These are phyloP conservation scores for Candida gigantensis DNA, from an alignment of 1,139 yeast species.

Conservation along the genomic window DNA sequence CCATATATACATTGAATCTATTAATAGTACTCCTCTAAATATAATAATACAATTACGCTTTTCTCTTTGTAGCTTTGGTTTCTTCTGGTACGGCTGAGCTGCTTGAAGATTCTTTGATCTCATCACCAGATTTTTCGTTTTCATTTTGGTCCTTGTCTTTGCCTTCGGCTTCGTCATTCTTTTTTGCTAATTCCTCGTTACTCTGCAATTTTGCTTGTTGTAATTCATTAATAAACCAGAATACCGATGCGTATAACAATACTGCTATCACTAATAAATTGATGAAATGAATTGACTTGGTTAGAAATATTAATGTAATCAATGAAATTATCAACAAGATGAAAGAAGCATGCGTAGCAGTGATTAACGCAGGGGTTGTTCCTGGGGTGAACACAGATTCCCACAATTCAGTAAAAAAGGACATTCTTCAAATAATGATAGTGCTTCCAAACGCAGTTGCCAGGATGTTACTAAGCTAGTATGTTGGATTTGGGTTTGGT, in stretches of 20 bases:
- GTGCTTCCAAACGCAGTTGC: no score
- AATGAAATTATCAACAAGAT: conserved; percentile 46
- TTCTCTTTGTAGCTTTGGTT: conserved; percentile 13
- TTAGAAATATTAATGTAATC: conserved; percentile 56
- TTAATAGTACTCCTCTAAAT: no score
- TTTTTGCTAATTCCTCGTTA: conserved; percentile 20
- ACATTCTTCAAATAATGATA: no score
- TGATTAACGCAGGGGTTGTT: conserved; percentile 78
- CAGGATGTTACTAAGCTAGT: no score
- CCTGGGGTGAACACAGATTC: conserved; percentile 94
- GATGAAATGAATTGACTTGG: conserved; percentile 74
- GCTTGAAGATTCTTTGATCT: conserved; percentile 1
- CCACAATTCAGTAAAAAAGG: conserved; percentile 75
- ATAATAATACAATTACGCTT: conserved; percentile 12
- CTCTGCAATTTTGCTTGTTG: conserved; percentile 45
- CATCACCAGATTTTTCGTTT: conserved; percentile 4
- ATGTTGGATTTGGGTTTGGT: neutral
- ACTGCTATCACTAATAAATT: conserved; percentile 70
- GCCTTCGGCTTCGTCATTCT: conserved; percentile 14
- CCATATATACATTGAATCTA: no score
- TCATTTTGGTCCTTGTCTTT: conserved; percentile 8
- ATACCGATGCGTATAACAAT: conserved; percentile 72
- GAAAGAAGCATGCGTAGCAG: conserved; percentile 53
- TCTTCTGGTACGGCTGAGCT: conserved; percentile 4
- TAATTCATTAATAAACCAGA: conserved; percentile 85